A percentile compares a stretch with the other conserved stretches of the same genome.
phyloP scores from a whole-genome alignment of 208 protist species.

The Novymonas esmeraldas region DNA sequence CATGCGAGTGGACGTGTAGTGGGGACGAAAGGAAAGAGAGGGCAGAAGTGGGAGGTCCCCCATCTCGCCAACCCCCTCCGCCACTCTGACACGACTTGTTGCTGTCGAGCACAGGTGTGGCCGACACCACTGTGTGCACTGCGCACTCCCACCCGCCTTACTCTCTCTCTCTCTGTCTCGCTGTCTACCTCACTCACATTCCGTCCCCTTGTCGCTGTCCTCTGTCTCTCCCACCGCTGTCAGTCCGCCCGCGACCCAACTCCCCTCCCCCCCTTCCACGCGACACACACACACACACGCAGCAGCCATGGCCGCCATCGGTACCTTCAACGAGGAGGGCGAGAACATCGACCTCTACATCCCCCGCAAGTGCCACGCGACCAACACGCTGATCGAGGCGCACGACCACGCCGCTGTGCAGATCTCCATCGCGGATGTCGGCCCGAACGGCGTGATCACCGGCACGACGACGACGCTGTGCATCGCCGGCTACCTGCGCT shows the following conservation, averaged over 20 bases:
- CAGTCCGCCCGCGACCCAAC: neutral
- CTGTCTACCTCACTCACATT: too few species aligned
- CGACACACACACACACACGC: conserved; percentile 4
- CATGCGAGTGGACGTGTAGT: too few species aligned
- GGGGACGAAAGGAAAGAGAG: too few species aligned
- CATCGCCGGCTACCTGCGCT: conserved; percentile 95
- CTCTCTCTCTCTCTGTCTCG: neutral
- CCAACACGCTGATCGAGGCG: conserved; percentile 94
- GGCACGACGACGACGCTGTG: conserved; percentile 93
- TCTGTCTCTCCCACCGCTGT: neutral
- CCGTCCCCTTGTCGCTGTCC: too few species aligned
- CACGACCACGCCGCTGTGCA: conserved; percentile 96
- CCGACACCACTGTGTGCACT: too few species aligned
- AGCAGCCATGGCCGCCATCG: conserved; percentile 81
- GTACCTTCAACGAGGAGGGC: conserved; percentile 92
- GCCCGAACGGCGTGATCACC: conserved; percentile 89
- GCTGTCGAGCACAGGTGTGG: too few species aligned
- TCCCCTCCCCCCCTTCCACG: neutral
- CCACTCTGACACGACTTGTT: too few species aligned
- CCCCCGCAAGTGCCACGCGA: conserved; percentile 97
- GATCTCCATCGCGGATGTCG: conserved; percentile 96
- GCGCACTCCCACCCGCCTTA: too few species aligned
- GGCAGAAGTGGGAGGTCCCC: too few species aligned
- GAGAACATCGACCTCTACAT: conserved; percentile 96
- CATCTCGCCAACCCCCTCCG: too few species aligned